Evolutionary conservation across 495 filamentous ascomycete genomes (phyloP).

Genomic region (Aspergillus cavernicola): DNA sequence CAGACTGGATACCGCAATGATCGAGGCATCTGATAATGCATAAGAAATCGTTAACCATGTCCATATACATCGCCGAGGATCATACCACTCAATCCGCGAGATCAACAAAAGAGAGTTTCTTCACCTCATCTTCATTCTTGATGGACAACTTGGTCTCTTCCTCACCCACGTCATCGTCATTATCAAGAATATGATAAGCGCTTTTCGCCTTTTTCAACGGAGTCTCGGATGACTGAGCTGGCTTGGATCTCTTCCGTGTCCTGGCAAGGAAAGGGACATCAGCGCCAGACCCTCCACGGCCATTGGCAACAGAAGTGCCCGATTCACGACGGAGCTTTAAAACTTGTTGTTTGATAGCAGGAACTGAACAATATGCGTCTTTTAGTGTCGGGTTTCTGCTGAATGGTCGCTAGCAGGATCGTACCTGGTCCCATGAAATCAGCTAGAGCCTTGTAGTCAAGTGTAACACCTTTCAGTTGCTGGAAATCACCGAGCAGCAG

Average conservation of each 20-base stretch:
- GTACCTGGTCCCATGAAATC: conserved; percentile 7
- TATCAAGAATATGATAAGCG: background rate
- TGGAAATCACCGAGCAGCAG: conserved; percentile 6
- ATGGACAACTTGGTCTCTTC: background rate
- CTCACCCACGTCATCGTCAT: background rate
- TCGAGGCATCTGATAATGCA: too few relatives aligned
- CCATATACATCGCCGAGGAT: too few relatives aligned
- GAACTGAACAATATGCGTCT: background rate
- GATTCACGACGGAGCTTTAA: conserved; percentile 1
- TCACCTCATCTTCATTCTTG: conserved; percentile 6
- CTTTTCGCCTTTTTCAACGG: background rate
- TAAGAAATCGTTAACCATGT: too few relatives aligned
- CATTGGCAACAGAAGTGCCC: background rate
- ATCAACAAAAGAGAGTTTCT: background rate
- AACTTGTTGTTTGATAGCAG: conserved; percentile 3
- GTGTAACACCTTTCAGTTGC: background rate
- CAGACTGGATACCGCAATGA: background rate
- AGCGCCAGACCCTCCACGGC: background rate
- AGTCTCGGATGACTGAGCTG: background rate
- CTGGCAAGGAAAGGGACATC: background rate
- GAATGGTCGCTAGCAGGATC: background rate
- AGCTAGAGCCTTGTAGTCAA: conserved; percentile 5
- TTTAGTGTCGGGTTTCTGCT: background rate
- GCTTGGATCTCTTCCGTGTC: background rate
- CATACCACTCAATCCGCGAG: background rate